Base-by-base conservation (phyloP, 2,329 filamentous ascomycete species). In the Alternaria gansuensis region DNA sequence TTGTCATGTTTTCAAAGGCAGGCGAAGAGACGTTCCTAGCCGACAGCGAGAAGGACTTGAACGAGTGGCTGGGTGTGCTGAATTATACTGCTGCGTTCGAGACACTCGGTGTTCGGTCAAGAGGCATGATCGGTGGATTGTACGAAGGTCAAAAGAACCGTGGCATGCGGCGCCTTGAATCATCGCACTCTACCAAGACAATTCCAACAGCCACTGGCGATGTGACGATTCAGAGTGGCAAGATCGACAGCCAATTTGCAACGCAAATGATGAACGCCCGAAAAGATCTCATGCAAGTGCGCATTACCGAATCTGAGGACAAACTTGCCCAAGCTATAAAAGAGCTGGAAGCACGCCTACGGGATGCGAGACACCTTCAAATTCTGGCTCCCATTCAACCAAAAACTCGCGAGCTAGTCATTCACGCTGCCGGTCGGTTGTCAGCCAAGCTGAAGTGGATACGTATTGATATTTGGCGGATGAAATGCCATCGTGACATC, bases 51-150 rank as follows among this genome's bases (percentile, higher is more conserved):
- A 83, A 87, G 1, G 95, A 99, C 70, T 88, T 96, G 84, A 96
- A 97, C 70, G 95, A 99, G 74, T 99, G 95, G 95, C 82, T 99
- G 28, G 91, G 91, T 7, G 95, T 97, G 72, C 85, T 99, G 60
- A 99, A 99, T 75, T 98, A 98, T 74, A 94, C 94, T 33, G 93
- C 95, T 8, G 92, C 95, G 0, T 98, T 98, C 77, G 87, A 92
- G 67, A 96, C 93, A 0, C 92, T 93, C 5, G 93, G 94, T 11
- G 92, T 98, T 5, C 87, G 92, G 41, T 96, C 97, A 83, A 87
- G 94, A 67, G 93, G 93, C 23, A 89, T 97, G 56, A 85, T 95
- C 51, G 93, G 91, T 11, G 90, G 90, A 5, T 88, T 90, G 67
- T 95, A 96, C 69, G 92, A 97, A 71, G 92, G 91, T 2, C 92